Base-by-base conservation (phyloP, 1,284 basidiomycete species). In the Pseudozyma sp. region DNA sequence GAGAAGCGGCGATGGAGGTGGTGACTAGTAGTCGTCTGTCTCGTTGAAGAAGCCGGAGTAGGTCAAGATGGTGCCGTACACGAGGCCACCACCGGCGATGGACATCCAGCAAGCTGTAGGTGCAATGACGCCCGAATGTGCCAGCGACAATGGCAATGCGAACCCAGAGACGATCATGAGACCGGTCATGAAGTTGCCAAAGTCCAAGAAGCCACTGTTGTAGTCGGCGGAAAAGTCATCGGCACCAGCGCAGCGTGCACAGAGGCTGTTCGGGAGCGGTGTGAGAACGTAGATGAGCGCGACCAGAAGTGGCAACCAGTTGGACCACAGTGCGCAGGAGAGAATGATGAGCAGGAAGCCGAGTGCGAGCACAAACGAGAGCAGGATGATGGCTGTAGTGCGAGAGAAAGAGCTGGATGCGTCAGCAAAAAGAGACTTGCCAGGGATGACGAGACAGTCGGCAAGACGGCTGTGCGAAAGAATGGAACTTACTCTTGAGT, bases 311-410 rank as follows among this genome's bases (percentile, higher is more conserved):
- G 97, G 97, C 14, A 99, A 88, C 97, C 97, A 99, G 86, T 99
- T 99, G 37, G 90, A 86, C 91, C 92, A 99, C 40, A 99, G 87
- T 29, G 97, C 96, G 84, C 97, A 99, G 1, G 94, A 95, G 33
- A 99, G 91, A 85, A 99, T 99, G 84, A 99, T 93, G 81, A 99
- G 90, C 61, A 99, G 87, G 87, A 99, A 99, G 30, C 97, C 97
- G 33, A 97, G 89, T 13, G 97, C 97, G 44, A 99, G 90, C 62
- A 97, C 93, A 85, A 99, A 97, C 5, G 96, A 94, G 37, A 84
- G 77, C 33, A 81, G 68, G 46, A 84, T 83, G 62, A 84, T 78
- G 35, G 82, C 82, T 84, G 73, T 30, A 5, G 10, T 29, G n/a
- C 34, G 34, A 39, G 13, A 16, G 19, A 30, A 34, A 11, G 30